Conservation (phyloP, 768 basidiomycete species). For the Tulasnella sp. region DNA sequence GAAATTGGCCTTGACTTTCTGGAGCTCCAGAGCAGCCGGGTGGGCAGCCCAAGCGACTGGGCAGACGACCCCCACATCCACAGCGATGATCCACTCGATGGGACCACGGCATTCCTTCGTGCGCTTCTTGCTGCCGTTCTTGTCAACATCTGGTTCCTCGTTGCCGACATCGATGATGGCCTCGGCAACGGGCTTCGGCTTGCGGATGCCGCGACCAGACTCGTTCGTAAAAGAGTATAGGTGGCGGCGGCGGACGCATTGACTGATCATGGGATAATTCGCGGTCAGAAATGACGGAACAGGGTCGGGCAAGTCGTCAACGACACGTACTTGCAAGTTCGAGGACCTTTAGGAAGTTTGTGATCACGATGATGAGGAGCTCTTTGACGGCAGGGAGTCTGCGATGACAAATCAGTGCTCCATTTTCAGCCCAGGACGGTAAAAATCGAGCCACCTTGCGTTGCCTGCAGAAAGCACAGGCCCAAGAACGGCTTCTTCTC, state of each 20-base stretch:
- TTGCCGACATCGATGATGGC: not conserved
- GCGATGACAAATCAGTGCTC: too few relatives aligned
- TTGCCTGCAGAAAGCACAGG: slow-evolving; percentile 9
- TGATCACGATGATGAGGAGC: not conserved
- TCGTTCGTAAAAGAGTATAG: slow-evolving; percentile 8
- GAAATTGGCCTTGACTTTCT: not conserved
- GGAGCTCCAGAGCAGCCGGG: not conserved
- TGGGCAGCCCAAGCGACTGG: slow-evolving; percentile 1
- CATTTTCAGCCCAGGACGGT: too few relatives aligned
- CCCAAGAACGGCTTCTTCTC: slow-evolving; percentile 15
- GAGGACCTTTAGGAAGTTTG: not conserved
- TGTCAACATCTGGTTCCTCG: not conserved
- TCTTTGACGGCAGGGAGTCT: slow-evolving; percentile 7
- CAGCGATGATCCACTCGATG: slow-evolving; percentile 5
- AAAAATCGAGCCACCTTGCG: not conserved
- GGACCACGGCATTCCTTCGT: not conserved
- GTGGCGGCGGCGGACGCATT: slow-evolving; percentile 5
- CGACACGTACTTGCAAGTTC: slow-evolving; percentile 8
- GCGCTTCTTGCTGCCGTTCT: not conserved
- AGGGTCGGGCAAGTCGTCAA: not conserved
- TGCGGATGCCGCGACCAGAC: slow-evolving; percentile 9
- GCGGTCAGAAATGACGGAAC: not conserved
- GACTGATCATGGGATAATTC: not conserved
- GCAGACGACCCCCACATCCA: not conserved
- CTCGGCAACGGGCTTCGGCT: not conserved